Percentiles rank a stretch among this genome's conserved stretches.
Evolutionary conservation across 2,329 filamentous ascomycete species (phyloP).

Genomic region (Polytolypa hystricis): DNA sequence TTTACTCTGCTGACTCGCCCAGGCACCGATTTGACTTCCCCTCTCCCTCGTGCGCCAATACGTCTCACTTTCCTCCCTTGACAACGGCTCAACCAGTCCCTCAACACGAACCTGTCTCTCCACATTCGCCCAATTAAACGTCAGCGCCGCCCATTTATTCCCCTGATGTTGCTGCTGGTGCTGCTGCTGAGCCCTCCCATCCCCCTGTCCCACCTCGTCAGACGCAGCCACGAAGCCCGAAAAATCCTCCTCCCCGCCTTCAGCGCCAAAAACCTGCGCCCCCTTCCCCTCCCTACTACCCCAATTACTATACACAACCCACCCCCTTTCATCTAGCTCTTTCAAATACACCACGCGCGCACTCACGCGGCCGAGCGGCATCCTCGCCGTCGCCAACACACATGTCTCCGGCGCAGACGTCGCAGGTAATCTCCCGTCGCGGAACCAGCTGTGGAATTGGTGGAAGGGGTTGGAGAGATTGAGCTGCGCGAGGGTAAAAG

Average conservation of each 20-base stretch:
- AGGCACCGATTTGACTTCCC: constrained; percentile 77
- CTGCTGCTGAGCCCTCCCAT: constrained; percentile 11
- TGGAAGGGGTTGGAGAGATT: constrained; percentile 49
- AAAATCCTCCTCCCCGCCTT: constrained; percentile 10
- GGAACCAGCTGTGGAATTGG: constrained; percentile 90
- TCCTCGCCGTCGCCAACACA: constrained; percentile 69
- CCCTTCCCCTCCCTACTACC: constrained; percentile 50
- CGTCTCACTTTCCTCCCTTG: constrained; percentile 57
- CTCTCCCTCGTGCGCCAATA: constrained; percentile 59
- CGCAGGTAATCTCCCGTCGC: constrained; percentile 49
- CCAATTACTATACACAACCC: constrained; percentile 91
- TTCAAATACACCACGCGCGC: constrained; percentile 89
- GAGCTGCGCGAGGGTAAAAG: constrained; percentile 30
- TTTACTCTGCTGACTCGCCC: constrained; percentile 81
- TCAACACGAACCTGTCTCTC: constrained; percentile 90
- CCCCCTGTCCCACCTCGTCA: constrained; percentile 2
- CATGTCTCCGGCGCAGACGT: constrained; percentile 78
- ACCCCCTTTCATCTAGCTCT: constrained; percentile 72
- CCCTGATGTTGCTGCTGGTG: no score
- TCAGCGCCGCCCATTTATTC: constrained; percentile 71
- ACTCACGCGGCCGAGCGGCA: constrained; percentile 75
- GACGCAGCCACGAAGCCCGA: constrained; percentile 9
- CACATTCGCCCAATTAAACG: constrained; percentile 79
- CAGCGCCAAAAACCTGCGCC: constrained; percentile 27
- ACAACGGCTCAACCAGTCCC: constrained; percentile 58